Percentiles rank a stretch among this genome's conserved stretches.
Evolutionary conservation across 148 eudicot species (phyloP).

Genomic region (Selenicereus undatus): DNA sequence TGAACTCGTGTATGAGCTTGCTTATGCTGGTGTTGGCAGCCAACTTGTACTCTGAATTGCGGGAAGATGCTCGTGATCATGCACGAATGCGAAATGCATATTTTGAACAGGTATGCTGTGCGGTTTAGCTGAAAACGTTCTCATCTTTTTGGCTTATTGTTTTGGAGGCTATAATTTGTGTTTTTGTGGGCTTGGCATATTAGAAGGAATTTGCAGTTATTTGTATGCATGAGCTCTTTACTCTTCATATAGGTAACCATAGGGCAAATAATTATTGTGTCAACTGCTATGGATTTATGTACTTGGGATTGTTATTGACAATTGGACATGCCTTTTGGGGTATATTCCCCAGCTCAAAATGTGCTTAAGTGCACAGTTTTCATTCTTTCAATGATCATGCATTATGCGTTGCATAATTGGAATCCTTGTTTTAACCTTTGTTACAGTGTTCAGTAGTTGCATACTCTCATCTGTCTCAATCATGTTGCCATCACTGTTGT

Average conservation of each 20-base stretch:
- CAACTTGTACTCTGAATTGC: slow-evolving; percentile 78
- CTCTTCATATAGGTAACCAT: neutral
- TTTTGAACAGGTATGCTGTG: slow-evolving; percentile 80
- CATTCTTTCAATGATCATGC: neutral
- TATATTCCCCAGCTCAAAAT: slow-evolving; percentile 1
- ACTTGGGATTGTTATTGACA: neutral
- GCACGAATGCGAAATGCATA: slow-evolving; percentile 83
- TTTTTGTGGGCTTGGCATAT: neutral
- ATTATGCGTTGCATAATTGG: neutral
- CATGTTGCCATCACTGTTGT: no score
- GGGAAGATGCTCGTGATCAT: slow-evolving; percentile 93
- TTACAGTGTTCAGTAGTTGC: no score
- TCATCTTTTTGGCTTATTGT: neutral
- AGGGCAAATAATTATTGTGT: neutral
- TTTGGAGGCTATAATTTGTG: neutral
- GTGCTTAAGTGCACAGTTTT: neutral
- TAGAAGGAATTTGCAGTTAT: neutral
- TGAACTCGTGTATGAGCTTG: slow-evolving; percentile 27
- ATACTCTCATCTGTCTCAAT: neutral
- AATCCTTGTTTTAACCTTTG: neutral
- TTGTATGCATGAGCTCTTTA: neutral
- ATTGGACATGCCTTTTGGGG: neutral
- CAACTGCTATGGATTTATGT: neutral
- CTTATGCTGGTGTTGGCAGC: slow-evolving; percentile 63
- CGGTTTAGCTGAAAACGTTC: neutral